Conservation (phyloP, 179 eudicot species). For the Beta corolliflora region DNA sequence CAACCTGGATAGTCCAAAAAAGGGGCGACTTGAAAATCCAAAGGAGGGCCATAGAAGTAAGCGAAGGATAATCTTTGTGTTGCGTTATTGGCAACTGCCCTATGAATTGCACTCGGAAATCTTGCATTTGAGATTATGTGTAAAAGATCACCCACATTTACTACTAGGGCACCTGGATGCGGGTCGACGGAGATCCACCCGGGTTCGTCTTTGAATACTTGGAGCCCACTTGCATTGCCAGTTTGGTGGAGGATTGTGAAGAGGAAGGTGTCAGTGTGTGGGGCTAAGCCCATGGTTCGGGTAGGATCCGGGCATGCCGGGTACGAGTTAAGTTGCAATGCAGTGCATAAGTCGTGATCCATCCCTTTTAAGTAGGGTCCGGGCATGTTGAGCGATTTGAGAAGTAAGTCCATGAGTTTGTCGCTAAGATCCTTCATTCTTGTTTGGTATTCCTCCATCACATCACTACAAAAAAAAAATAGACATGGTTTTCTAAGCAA, state of each 20-base stretch:
- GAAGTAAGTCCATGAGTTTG: slow-evolving; percentile 49
- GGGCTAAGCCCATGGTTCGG: slow-evolving; percentile 74
- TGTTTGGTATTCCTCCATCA: slow-evolving; percentile 58
- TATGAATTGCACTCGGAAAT: slow-evolving; percentile 60
- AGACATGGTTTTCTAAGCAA: no score
- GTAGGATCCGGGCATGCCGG: slow-evolving; percentile 76
- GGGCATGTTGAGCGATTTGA: slow-evolving; percentile 53
- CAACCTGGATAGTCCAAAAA: slow-evolving; percentile 29
- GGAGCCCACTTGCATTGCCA: slow-evolving; percentile 54
- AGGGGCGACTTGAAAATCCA: slow-evolving; percentile 48
- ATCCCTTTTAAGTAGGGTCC: slow-evolving; percentile 44
- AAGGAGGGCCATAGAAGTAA: slow-evolving; percentile 68
- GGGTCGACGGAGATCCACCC: slow-evolving; percentile 76
- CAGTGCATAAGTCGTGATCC: slow-evolving; percentile 28
- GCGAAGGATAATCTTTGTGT: slow-evolving; percentile 59
- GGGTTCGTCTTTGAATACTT: slow-evolving; percentile 43
- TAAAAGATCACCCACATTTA: slow-evolving; percentile 70
- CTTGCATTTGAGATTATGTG: slow-evolving; percentile 71
- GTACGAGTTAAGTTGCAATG: slow-evolving; percentile 73
- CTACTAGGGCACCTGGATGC: slow-evolving; percentile 48
- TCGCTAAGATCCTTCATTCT: slow-evolving; percentile 48
- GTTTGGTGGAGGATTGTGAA: slow-evolving; percentile 78
- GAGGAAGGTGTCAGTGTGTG: slow-evolving; percentile 72
- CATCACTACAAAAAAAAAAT: slow-evolving; percentile 44
- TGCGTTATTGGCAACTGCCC: slow-evolving; percentile 54